A percentile compares a stretch with the other conserved stretches of the same genome.
Conservation (phyloP, 177 flowering plant genomes). For the Tripterygium wilfordii region DNA sequence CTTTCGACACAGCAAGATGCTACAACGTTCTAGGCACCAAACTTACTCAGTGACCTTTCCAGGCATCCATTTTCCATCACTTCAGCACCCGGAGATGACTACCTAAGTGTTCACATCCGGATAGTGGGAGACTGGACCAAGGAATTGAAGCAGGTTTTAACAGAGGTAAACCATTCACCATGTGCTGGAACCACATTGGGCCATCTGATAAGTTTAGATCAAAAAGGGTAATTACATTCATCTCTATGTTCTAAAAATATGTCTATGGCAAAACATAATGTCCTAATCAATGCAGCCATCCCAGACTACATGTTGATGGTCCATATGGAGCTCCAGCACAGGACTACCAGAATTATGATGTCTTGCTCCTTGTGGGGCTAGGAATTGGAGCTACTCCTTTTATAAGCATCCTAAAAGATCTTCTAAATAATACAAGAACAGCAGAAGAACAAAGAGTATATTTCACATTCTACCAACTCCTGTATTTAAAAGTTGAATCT, state of each 20-base stretch:
- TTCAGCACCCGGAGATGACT: constrained; percentile 88
- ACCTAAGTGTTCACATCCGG: constrained; percentile 90
- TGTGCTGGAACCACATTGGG: constrained; percentile 48
- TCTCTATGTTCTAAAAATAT: neutral
- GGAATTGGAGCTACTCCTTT: constrained; percentile 99
- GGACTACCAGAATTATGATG: constrained; percentile 82
- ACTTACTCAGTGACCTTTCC: constrained; percentile 4
- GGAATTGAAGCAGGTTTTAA: constrained; percentile 69
- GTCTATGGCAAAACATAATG: neutral
- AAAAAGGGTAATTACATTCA: constrained; percentile 41
- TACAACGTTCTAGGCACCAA: neutral
- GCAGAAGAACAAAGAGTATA: constrained; percentile 59
- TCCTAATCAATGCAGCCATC: constrained; percentile 42
- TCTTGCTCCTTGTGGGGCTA: constrained; percentile 90
- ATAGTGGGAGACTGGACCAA: constrained; percentile 91
- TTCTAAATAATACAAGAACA: constrained; percentile 55
- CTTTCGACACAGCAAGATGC: neutral
- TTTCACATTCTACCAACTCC: neutral
- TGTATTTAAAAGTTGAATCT: neutral
- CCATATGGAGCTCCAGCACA: constrained; percentile 99
- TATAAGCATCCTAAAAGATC: constrained; percentile 88
- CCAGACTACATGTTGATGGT: constrained; percentile 79
- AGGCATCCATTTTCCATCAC: constrained; percentile 99
- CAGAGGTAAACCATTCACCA: constrained; percentile 42
- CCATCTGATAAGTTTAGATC: constrained; percentile 29